These are phyloP conservation scores for Leishmania major DNA, from an alignment of 208 protist species.

Conservation along the genomic window DNA sequence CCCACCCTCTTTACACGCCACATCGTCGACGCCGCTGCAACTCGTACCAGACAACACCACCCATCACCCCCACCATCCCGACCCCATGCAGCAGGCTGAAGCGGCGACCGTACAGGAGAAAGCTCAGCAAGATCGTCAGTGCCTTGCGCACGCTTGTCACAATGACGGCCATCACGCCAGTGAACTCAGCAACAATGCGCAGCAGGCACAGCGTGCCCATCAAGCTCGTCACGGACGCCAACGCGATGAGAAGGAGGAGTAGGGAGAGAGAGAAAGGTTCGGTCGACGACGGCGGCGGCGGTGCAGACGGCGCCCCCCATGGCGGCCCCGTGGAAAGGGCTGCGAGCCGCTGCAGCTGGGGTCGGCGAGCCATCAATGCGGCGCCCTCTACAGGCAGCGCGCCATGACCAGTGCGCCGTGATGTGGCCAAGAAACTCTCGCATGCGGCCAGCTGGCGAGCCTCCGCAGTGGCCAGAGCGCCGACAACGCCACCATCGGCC, in stretches of 20 bases:
- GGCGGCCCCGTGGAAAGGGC: neutral
- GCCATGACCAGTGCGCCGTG: neutral
- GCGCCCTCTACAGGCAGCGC: neutral
- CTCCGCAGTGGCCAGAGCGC: neutral
- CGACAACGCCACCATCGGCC: neutral
- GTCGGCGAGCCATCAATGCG: neutral
- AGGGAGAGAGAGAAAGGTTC: neutral
- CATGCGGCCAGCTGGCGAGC: neutral
- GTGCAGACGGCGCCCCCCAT: neutral
- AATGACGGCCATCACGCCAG: conserved; percentile 52
- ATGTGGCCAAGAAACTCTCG: neutral
- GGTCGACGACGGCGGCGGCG: neutral
- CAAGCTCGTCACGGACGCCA: conserved; percentile 32
- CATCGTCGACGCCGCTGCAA: conserved; percentile 21
- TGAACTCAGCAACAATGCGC: conserved; percentile 49
- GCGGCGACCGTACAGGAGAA: conserved; percentile 45
- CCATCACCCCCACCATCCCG: conserved; percentile 38
- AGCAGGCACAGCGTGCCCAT: conserved; percentile 52
- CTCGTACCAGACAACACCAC: conserved; percentile 46
- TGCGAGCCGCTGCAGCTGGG: neutral
- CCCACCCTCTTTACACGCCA: neutral
- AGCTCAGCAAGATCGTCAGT: conserved; percentile 59
- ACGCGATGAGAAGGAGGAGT: conserved; percentile 30
- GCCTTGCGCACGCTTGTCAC: conserved; percentile 67
- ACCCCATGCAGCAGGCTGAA: conserved; percentile 41